phyloP scores from a whole-genome alignment of 108 stramenopile species.

The Stephanodiscus minutulus region DNA sequence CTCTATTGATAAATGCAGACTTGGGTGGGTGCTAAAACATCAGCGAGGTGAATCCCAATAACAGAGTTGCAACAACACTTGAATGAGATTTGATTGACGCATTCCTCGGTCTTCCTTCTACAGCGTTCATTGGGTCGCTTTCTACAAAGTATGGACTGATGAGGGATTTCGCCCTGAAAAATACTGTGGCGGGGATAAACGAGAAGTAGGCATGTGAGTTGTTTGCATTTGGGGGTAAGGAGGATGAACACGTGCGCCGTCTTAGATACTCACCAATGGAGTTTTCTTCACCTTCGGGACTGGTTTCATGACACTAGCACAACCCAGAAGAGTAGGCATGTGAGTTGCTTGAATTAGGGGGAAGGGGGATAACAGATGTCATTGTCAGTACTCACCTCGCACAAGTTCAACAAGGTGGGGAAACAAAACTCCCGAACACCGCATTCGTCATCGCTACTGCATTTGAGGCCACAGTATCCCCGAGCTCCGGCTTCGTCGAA shows the following conservation, averaged over 20 bases:
- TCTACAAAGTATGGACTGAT: conserved; percentile 23
- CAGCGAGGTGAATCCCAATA: background rate
- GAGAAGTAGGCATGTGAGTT: no score
- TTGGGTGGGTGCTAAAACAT: background rate
- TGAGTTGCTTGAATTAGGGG: no score
- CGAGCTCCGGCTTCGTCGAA: conserved; percentile 44
- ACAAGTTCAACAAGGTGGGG: conserved; percentile 35
- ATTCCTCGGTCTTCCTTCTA: conserved; percentile 1
- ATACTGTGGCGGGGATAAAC: background rate
- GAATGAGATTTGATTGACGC: background rate
- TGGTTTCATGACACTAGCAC: conserved; percentile 22
- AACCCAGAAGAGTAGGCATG: no score
- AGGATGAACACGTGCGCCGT: no score
- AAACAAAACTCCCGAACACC: conserved; percentile 29
- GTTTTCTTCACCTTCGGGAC: conserved; percentile 17
- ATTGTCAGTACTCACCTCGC: no score
- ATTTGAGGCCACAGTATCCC: conserved; percentile 37
- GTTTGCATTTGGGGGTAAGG: no score
- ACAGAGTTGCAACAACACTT: background rate
- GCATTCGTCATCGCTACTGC: conserved; percentile 27
- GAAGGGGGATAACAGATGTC: no score
- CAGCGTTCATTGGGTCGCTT: conserved; percentile 1
- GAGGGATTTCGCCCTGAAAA: conserved; percentile 32
- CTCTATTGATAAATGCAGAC: background rate
- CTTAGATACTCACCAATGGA: background rate